These are phyloP conservation scores for Pseudogymnoascus sp. DNA, from an alignment of 2,329 filamentous ascomycete species.

Conservation along the genomic window DNA sequence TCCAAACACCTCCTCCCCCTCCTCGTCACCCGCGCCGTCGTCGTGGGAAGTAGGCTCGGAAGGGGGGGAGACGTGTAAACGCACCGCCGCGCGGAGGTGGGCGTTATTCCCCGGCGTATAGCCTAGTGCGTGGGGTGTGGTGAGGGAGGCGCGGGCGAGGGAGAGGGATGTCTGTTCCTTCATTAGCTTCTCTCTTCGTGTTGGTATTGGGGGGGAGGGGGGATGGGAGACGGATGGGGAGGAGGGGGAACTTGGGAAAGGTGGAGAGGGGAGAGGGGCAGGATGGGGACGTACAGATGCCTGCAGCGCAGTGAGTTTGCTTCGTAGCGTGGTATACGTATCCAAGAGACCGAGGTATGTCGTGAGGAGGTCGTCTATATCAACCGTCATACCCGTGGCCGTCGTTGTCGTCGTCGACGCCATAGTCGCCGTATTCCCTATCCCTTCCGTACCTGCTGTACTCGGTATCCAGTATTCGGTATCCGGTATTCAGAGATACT, in stretches of 20 bases:
- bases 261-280: not conserved
- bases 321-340: conserved; percentile 53
- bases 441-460: too few species aligned
- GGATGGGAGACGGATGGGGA: not conserved
- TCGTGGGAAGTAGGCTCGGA: too few species aligned
- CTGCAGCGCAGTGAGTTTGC: conserved; percentile 45
- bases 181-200: not conserved
- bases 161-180: too few species aligned
- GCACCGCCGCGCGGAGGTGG: too few species aligned
- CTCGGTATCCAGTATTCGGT: too few species aligned
- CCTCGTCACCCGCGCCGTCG: too few species aligned
- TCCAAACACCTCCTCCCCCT: too few species aligned
- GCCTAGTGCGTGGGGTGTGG: too few species aligned
- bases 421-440: not conserved
- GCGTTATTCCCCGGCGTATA: too few species aligned
- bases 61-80: too few species aligned
- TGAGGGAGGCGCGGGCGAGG: too few species aligned
- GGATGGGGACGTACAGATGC: conserved; percentile 34
- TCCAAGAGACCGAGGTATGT: conserved; percentile 59
- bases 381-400: conserved; percentile 6
- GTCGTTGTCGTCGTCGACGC: not conserved
- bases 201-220: conserved; percentile 14
- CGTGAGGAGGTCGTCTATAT: conserved; percentile 55
- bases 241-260: not conserved
- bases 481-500: too few species aligned